Percentiles rank a stretch among this genome's conserved stretches.
These are phyloP conservation scores for Monascus ruber DNA, from an alignment of 2,329 filamentous ascomycete genomes.

Conservation along the genomic window DNA sequence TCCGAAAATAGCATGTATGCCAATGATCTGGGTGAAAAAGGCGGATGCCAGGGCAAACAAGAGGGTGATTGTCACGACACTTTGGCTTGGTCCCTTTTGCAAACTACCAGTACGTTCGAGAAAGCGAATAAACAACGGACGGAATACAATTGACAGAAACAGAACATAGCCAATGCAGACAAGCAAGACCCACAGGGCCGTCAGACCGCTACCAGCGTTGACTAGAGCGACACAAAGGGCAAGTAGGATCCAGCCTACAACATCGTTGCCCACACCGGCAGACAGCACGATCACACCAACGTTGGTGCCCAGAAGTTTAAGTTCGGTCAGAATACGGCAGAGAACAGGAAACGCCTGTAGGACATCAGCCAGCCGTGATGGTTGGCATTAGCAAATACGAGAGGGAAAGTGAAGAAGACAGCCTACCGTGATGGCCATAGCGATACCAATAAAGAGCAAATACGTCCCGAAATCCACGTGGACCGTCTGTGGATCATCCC, in stretches of 20 bases:
- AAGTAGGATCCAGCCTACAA: slow-evolving; percentile 80
- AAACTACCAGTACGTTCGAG: slow-evolving; percentile 64
- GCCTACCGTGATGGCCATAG: slow-evolving; percentile 74
- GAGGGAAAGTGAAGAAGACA: not conserved
- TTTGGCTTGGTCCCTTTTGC: slow-evolving; percentile 78
- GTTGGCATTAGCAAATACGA: not conserved
- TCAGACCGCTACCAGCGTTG: slow-evolving; percentile 71
- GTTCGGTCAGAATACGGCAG: slow-evolving; percentile 82
- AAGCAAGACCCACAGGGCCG: slow-evolving; percentile 75
- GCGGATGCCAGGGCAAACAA: slow-evolving; percentile 66
- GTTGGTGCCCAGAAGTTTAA: slow-evolving; percentile 71
- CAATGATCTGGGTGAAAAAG: slow-evolving; percentile 84
- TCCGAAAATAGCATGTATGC: slow-evolving; percentile 88
- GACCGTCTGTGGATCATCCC: slow-evolving; percentile 43
- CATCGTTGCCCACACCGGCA: slow-evolving; percentile 87
- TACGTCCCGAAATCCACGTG: slow-evolving; percentile 51
- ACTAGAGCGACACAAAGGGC: slow-evolving; percentile 88
- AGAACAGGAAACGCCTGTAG: slow-evolving; percentile 67
- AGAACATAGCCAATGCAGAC: slow-evolving; percentile 63
- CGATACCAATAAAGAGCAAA: slow-evolving; percentile 78
- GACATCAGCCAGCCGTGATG: not conserved
- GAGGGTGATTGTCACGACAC: slow-evolving; percentile 70
- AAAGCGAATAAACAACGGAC: slow-evolving; percentile 63
- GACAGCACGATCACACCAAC: slow-evolving; percentile 84
- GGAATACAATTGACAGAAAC: slow-evolving; percentile 61